Base-by-base conservation (phyloP, 2,329 filamentous ascomycete species). In the Drechslerella dactyloides region DNA sequence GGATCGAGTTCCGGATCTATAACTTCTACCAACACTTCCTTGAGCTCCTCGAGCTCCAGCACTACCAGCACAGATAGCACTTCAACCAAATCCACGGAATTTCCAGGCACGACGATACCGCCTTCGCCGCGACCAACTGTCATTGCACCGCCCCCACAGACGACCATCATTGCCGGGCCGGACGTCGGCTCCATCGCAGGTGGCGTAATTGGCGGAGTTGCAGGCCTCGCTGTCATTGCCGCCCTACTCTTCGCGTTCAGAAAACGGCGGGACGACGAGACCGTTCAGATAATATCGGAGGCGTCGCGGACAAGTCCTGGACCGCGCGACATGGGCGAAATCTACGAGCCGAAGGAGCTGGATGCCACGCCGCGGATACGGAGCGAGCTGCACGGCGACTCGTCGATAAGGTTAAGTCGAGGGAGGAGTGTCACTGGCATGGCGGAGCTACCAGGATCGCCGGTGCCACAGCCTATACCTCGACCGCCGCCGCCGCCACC, bases 181-280 rank as follows among this genome's bases (percentile, higher is more conserved):
- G 77, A 78, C 57, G 75, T 80, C 10, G 82, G 81, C 7, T 79
- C 82, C 30, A 83, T 84, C 48, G 82, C 78, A 2, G 82, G 82
- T 5, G 82, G 82, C 27, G 78, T 79, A 1, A 82, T 83, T 10
- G 82, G 82, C 24, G 82, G 82, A 17, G 80, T 82, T 1, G 82
- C 75, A 0, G 80, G 76, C 10, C 73, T 83, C 23, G 81, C 77
- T 1, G 75, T 83, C 19, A 76, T 83, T 53, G 81, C 77, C 13
- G 73, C 79, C 2, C 78, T 77, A 10, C 77, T 78, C 44, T 83
- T 81, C 74, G 79, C 82, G 63, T 73, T 82, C 10, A 58, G 82
- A 54, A 81, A 80, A 23, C 79, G 79, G 23, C 56, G 42, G 8
- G 66, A 73, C 23, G n/a, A 30, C 7, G 40, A 68, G 13, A 64